Base-by-base conservation (phyloP, 1,284 basidiomycete genomes). In the Pseudozyma sp. region DNA sequence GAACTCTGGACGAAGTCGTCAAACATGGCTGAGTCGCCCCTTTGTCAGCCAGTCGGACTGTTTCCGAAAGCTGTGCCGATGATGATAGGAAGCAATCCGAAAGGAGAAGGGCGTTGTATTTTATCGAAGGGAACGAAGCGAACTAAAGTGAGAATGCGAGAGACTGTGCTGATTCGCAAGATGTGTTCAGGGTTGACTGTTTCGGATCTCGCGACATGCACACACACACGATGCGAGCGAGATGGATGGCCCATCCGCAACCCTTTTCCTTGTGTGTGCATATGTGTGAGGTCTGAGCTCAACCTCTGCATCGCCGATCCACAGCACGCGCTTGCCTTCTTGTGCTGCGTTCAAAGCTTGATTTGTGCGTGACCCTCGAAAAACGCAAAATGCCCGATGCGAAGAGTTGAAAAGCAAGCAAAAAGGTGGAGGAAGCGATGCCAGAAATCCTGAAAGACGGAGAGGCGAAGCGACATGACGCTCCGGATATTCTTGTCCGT, bases 1-100 rank as follows among this genome's bases (percentile, higher is more conserved):
- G 72, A 75, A 55, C 68, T 76, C 57, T 76, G 73, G 0, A 76
- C 68, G 59, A 76, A 76, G 58, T 76, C 68, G 57, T 76, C 73
- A 50, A 76, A 71, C 73, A 76, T 76, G 50, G 16, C 56, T 31
- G 25, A 31, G 25, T 31, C 25, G 25, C 25, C 25, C 25, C 25
- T 31, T 31, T 31, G 25, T 31, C 25, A 31, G 25, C 25, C 25
- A 16, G 47, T 49, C 14, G 47, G 25, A 25, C 14, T 14, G 19
- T 31, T 31, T 31, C 25, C 25, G 25, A 21, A 14, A 5, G 47
- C 31, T 8, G 12, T 19, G 47, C n/a, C 45, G 19, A 21, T 13
- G 13, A 36, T 7, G 36, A 34, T 34, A 51, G n/a, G 49, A 1
- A 36, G 21, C 10, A 13, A 35, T 25, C 40, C 21, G 40, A 21